Evolutionary conservation across 352 stramenopile genomes (phyloP), one percentile per base, ranked within the genome.

Genomic region (Globisporangium solare): DNA sequence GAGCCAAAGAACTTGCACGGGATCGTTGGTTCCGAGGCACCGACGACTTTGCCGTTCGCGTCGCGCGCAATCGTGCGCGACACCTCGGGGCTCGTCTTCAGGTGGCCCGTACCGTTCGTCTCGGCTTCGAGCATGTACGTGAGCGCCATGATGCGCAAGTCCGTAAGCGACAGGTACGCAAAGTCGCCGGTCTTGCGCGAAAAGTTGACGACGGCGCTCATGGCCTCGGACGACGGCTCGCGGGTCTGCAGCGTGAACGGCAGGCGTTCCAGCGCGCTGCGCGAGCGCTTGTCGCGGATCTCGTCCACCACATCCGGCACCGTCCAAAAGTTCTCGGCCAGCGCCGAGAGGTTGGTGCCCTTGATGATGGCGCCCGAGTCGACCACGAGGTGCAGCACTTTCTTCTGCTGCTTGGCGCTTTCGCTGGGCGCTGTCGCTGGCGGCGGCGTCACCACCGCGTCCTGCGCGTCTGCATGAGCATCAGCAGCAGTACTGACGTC

Each of bases 341-440:
- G 66, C 27, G 76, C 63, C 17, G 65, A 73, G 41, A 95, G 54
- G 60, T 92, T 86, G 0, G 84, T 89, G 67, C 81, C 74, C 60
- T 94, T 95, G 71, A 95, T 95, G 60, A 95, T 90, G 22, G 82
- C 86, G 48, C 86, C 86, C 4, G 86, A 93, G 69, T 95, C 86
- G 43, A 95, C 73, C 22, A 95, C 79, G 15, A 95, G 61, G 58
- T 93, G 76, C 32, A 74, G 56, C 47, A 94, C 73, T 64, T 92
- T 91, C 71, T 88, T 88, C 35, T 66, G 70, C 10, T 62, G 69
- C 15, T 27, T 54, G 37, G 35, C 35, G 1, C 17, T 37, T 6
- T 40, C 50, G 10, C 45, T 40, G 14, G 53, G 22, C 8, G 42
- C 24, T 20, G 50, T 15, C 41, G 54, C 8, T n/a, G 51, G 49